Base-by-base conservation (phyloP, 257 asterid genomes). In the Petrea volubilis region DNA sequence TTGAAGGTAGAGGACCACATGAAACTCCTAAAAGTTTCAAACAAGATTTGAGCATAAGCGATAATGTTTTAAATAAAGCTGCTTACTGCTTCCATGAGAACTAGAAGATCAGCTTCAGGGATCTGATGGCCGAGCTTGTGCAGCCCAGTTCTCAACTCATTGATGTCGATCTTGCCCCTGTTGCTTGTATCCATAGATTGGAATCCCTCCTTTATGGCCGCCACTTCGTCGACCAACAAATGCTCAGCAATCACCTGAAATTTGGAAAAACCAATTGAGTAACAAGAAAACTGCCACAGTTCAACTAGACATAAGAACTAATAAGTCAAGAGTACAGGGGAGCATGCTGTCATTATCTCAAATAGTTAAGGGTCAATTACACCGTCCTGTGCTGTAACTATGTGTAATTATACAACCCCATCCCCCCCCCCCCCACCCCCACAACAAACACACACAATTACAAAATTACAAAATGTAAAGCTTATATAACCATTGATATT, bases 1-100 rank as follows among this genome's bases (percentile, higher is more conserved):
- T 47, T 18, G 11, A 47, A 21, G 31, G 67, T 31, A n/a, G n/a
- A n/a, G n/a, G n/a, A n/a, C n/a, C n/a, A n/a, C n/a, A n/a, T n/a
- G n/a, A n/a, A n/a, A n/a, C n/a, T n/a, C n/a, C n/a, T n/a, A n/a
- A n/a, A 20, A n/a, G 67, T 38, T 24, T 53, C 28, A 15, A 59
- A n/a, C 28, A 27, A 31, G 11, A 55, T 20, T 28, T 63, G 52
- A 56, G 17, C 61, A 40, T 51, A 60, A 36, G 17, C 3, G 15
- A 17, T 9, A 60, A 15, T 8, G 64, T 23, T 27, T 10, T 7
- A 31, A 58, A 7, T 3, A 12, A 58, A 12, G 67, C 56, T 21
- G 80, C 89, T 83, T 78, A 88, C 95, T 40, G 89, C 95, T 47
- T 88, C 95, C 91, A 88, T 85, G 25, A 88, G 83, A 63, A 71